Percentiles rank a stretch among this genome's conserved stretches.
Evolutionary conservation across 768 basidiomycete species (phyloP).

Genomic region (Lepiota venenata): DNA sequence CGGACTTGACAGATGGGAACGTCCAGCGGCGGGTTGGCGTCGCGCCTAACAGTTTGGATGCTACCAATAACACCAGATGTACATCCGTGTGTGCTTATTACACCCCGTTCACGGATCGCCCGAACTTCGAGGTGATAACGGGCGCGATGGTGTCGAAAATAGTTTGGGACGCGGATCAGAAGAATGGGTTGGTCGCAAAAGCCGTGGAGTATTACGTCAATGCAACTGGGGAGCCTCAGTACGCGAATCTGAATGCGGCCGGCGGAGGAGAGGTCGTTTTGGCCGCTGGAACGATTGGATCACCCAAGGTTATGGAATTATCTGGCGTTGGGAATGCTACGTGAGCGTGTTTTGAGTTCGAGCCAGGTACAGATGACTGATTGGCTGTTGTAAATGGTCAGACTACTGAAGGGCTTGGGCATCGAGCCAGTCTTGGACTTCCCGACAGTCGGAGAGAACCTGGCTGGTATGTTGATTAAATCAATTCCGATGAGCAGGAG

Average conservation of each 20-base stretch:
- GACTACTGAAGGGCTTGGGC: conserved; percentile 41
- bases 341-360: conserved; percentile 13
- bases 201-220: conserved; percentile 40
- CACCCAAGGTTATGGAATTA: conserved; percentile 25
- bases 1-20: conserved; percentile 24
- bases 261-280: conserved; percentile 54
- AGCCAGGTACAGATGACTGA: background rate
- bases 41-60: conserved; percentile 26
- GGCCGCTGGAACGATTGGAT: conserved; percentile 44
- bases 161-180: conserved; percentile 33
- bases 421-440: conserved; percentile 37
- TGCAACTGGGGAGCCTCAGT: conserved; percentile 12
- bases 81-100: conserved; percentile 29
- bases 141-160: conserved; percentile 53
- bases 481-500: background rate
- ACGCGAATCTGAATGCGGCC: conserved; percentile 29
- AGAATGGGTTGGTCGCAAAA: conserved; percentile 32
- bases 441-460: conserved; percentile 46
- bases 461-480: conserved; percentile 23
- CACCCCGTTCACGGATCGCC: conserved; percentile 21
- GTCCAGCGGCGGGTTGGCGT: conserved; percentile 25
- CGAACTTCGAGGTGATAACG: conserved; percentile 56
- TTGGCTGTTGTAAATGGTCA: background rate
- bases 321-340: conserved; percentile 31
- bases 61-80: conserved; percentile 28